phyloP scores from a whole-genome alignment of 345 rosid species.

The Corymbia maculata region DNA sequence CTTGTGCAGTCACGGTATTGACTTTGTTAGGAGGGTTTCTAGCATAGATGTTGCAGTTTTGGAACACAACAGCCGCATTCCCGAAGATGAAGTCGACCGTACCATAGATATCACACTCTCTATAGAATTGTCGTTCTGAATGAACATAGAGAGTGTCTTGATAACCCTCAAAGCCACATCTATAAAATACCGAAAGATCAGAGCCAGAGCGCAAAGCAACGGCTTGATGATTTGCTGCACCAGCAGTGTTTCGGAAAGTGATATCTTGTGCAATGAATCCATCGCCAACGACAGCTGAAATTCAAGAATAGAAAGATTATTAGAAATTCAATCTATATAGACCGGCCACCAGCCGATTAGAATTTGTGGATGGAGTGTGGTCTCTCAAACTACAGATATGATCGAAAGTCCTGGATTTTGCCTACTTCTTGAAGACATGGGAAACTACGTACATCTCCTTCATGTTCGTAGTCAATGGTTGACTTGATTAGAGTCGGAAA shows the following conservation, averaged over 20 bases:
- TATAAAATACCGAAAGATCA: constrained; percentile 56
- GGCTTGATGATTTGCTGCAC: constrained; percentile 53
- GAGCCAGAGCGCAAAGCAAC: constrained; percentile 66
- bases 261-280: constrained; percentile 49
- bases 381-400: neutral
- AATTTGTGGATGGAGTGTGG: neutral
- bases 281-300: constrained; percentile 55
- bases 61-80: constrained; percentile 45
- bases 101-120: constrained; percentile 48
- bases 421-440: neutral
- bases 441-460: neutral
- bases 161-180: constrained; percentile 51
- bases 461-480: neutral
- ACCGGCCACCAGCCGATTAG: neutral
- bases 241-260: constrained; percentile 64
- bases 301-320: neutral
- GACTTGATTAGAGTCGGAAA: neutral
- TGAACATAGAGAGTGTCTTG: constrained; percentile 60
- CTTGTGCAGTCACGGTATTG: constrained; percentile 44
- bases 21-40: constrained; percentile 26
- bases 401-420: neutral
- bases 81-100: constrained; percentile 58
- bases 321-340: neutral
- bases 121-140: constrained; percentile 51
- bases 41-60: constrained; percentile 44